Evolutionary conservation across 2,329 filamentous ascomycete genomes (phyloP).

Genomic region (Bipolaris sorokiniana): DNA sequence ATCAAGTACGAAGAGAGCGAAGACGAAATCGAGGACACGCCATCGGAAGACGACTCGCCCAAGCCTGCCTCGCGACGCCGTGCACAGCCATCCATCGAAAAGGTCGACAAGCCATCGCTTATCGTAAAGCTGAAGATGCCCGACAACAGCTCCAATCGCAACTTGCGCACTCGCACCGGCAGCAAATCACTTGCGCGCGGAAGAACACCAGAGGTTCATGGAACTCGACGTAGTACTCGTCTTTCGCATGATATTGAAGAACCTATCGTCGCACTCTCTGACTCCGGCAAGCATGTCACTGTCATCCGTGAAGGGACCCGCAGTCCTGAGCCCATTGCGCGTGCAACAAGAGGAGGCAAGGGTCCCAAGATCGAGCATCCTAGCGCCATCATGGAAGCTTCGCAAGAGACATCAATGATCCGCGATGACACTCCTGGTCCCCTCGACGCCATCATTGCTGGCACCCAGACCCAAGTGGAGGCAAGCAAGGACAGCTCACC

Average conservation of each 20-base stretch:
- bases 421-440: slow-evolving; percentile 42
- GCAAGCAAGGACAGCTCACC: slow-evolving; percentile 42
- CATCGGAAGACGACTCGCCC: slow-evolving; percentile 41
- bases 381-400: slow-evolving; percentile 61
- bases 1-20: slow-evolving; percentile 64
- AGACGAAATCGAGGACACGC: slow-evolving; percentile 51
- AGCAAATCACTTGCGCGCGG: slow-evolving; percentile 48
- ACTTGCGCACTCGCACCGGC: slow-evolving; percentile 49
- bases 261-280: slow-evolving; percentile 63
- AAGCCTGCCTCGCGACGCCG: slow-evolving; percentile 23
- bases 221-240: slow-evolving; percentile 62
- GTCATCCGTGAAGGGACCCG: slow-evolving; percentile 61
- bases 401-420: slow-evolving; percentile 55
- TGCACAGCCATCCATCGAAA: slow-evolving; percentile 37
- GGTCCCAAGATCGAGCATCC: slow-evolving; percentile 55
- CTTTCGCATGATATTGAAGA: slow-evolving; percentile 63
- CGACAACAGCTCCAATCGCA: slow-evolving; percentile 28
- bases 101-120: slow-evolving; percentile 42
- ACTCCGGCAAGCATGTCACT: slow-evolving; percentile 64
- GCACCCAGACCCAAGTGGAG: slow-evolving; percentile 46
- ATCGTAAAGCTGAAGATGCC: slow-evolving; percentile 53
- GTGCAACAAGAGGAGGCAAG: slow-evolving; percentile 54
- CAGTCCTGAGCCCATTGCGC: slow-evolving; percentile 56
- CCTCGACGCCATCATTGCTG: slow-evolving; percentile 41
- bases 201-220: slow-evolving; percentile 46